Conservation (phyloP, 2,329 filamentous ascomycete species). For the Aspergillus piperis region DNA sequence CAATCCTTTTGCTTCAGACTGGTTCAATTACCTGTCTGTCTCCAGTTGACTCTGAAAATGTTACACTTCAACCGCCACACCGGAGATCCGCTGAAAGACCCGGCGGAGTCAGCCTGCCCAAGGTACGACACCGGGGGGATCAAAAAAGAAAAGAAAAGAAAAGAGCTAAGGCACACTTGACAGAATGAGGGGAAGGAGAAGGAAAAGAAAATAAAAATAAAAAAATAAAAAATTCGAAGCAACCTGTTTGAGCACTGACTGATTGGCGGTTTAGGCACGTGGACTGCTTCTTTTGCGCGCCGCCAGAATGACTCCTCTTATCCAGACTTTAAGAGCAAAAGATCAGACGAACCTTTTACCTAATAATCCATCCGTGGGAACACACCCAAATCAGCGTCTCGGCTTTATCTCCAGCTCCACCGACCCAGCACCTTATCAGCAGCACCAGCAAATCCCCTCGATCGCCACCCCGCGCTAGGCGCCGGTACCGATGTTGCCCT, state of each 20-base stretch:
- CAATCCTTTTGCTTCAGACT: background rate
- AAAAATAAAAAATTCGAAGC: background rate
- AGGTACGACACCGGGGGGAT: background rate
- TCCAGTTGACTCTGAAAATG: background rate
- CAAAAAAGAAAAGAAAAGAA: background rate
- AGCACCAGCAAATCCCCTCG: slow-evolving; percentile 11
- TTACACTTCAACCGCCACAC: slow-evolving; percentile 2
- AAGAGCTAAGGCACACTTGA: background rate
- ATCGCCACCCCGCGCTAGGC: slow-evolving; percentile 32
- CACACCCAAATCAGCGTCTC: slow-evolving; percentile 21
- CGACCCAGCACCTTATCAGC: slow-evolving; percentile 44
- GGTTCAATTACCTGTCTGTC: background rate
- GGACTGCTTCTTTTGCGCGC: background rate
- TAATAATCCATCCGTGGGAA: slow-evolving; percentile 19
- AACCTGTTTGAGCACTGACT: too few relatives aligned
- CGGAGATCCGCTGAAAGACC: background rate
- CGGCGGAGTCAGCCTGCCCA: background rate
- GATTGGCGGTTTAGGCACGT: background rate
- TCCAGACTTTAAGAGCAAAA: slow-evolving; percentile 9
- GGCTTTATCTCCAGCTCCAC: slow-evolving; percentile 29
- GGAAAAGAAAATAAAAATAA: background rate
- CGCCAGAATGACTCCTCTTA: slow-evolving; percentile 3
- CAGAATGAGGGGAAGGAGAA: background rate
- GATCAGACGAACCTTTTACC: slow-evolving; percentile 17
- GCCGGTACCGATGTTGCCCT: slow-evolving; percentile 21